These are phyloP conservation scores for Blastobotrys parvus DNA, from an alignment of 805 yeast genomes.

Conservation along the genomic window DNA sequence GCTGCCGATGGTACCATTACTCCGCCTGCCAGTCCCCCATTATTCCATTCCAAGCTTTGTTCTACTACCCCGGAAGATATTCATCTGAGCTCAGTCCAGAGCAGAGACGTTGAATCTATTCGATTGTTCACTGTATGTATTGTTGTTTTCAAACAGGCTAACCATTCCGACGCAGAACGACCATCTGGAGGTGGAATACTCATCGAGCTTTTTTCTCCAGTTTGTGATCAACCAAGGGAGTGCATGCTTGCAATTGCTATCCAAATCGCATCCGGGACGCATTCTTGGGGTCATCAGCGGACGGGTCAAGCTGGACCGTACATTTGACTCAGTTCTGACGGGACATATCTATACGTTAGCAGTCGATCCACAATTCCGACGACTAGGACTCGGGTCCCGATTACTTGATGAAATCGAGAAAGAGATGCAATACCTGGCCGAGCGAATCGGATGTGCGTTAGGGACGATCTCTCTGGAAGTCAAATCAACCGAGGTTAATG, in stretches of 20 bases:
- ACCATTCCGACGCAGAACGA: too few relatives aligned
- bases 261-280: background rate
- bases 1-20: too few relatives aligned
- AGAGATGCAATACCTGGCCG: slow-evolving; percentile 7
- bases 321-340: background rate
- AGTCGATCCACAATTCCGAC: slow-evolving; percentile 14
- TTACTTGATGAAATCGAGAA: slow-evolving; percentile 10
- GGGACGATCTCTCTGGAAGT: slow-evolving; percentile 10
- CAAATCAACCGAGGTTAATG: slow-evolving; percentile 4
- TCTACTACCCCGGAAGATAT: too few relatives aligned
- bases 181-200: slow-evolving; percentile 8
- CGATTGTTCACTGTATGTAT: slow-evolving; percentile 8
- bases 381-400: slow-evolving; percentile 14
- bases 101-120: slow-evolving; percentile 8
- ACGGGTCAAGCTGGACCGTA: slow-evolving; percentile 4
- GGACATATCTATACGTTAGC: slow-evolving; percentile 19
- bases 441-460: slow-evolving; percentile 3
- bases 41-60: too few relatives aligned
- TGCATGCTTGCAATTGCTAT: slow-evolving; percentile 8
- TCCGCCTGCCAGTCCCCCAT: too few relatives aligned
- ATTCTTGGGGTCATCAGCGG: slow-evolving; percentile 16
- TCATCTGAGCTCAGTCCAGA: slow-evolving; percentile 1
- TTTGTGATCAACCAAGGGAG: slow-evolving; percentile 10
- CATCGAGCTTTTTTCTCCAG: slow-evolving; percentile 16
- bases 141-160: too few relatives aligned